Evolutionary conservation across 495 filamentous ascomycete species (phyloP), one percentile per base, ranked within the genome.

Genomic region (Podospora appendiculata): DNA sequence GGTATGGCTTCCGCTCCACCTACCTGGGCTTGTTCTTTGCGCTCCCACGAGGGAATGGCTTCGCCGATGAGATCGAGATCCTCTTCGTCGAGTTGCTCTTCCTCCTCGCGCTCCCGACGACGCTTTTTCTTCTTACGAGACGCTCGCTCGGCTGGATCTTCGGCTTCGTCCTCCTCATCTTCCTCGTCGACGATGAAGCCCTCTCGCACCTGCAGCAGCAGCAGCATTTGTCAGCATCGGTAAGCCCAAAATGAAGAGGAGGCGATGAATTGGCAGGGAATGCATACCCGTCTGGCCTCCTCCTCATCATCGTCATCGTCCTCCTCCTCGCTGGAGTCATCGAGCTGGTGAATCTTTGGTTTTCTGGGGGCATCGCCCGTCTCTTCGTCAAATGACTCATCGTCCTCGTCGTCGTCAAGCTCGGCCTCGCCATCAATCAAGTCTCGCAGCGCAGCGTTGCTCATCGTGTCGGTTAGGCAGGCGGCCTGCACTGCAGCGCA

Each of bases 151-250:
- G 83, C 81, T 43, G 79, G 79, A 34, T 87, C 86, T 16, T 84
- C 78, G 36, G 79, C 83, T 25, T 85, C 82, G 12, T 79, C 80
- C 45, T 84, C 82, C 9, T 89, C 89, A 58, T 94, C 89, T 55
- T 94, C 88, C 56, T 94, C 90, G 58, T 95, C 91, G 58, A 95
- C 89, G 50, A 98, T 96, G 71, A 97, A 98, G 6, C 91, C 94
- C 73, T 94, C 89, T 25, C 87, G 85, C 38, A 96, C 79, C 88
- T 94, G 60, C 9, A n/a, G n/a, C n/a, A n/a, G n/a, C 33, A 32
- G 13, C 10, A 45, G 13, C 10, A 45, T 14, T 40, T 34, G 47
- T 46, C 39, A 48, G 41, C 32, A 45, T 42, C n/a, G 38, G 17
- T 42, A n/a, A n/a, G 16, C 33, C 9, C 13, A 14, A 34, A 45